phyloP scores from a whole-genome alignment of 1,284 basidiomycete species.

The Apiotrichum gamsii region DNA sequence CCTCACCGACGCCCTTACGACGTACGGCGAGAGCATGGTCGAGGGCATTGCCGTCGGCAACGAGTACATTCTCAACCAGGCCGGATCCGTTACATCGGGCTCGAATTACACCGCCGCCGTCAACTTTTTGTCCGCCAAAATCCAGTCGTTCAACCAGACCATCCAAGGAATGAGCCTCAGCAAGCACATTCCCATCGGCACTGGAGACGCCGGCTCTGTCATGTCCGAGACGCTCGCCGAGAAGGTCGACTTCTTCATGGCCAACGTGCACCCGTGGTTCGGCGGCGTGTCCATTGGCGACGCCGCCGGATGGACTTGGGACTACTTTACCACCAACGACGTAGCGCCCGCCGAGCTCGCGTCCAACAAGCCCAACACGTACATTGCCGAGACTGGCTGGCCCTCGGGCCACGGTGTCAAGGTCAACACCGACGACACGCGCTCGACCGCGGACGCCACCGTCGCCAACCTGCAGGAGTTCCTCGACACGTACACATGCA shows the following conservation, averaged over 20 bases:
- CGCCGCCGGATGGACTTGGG: constrained; percentile 62
- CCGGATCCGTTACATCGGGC: constrained; percentile 17
- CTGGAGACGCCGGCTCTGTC: constrained; percentile 80
- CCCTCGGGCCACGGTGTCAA: constrained; percentile 49
- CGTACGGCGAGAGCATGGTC: constrained; percentile 72
- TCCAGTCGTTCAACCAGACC: constrained; percentile 57
- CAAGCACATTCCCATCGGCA: constrained; percentile 67
- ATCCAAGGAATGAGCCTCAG: constrained; percentile 50
- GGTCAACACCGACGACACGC: neutral
- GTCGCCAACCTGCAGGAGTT: constrained; percentile 48
- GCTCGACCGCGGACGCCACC: neutral
- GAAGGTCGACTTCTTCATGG: constrained; percentile 63
- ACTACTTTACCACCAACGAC: constrained; percentile 58
- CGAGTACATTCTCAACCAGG: constrained; percentile 71
- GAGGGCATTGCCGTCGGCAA: constrained; percentile 56
- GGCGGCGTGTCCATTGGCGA: constrained; percentile 58
- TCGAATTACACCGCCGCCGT: constrained; percentile 41
- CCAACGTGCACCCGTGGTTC: constrained; percentile 65
- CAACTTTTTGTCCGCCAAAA: constrained; percentile 56
- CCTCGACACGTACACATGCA: constrained; percentile 78
- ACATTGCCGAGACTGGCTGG: constrained; percentile 92
- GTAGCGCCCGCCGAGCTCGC: constrained; percentile 47
- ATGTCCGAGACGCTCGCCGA: constrained; percentile 67
- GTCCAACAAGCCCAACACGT: constrained; percentile 66
- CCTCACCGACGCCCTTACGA: constrained; percentile 58